Percentiles rank a stretch among this genome's conserved stretches.
phyloP scores from a whole-genome alignment of 805 yeast genomes.

The Metschnikowia amazonensis region DNA sequence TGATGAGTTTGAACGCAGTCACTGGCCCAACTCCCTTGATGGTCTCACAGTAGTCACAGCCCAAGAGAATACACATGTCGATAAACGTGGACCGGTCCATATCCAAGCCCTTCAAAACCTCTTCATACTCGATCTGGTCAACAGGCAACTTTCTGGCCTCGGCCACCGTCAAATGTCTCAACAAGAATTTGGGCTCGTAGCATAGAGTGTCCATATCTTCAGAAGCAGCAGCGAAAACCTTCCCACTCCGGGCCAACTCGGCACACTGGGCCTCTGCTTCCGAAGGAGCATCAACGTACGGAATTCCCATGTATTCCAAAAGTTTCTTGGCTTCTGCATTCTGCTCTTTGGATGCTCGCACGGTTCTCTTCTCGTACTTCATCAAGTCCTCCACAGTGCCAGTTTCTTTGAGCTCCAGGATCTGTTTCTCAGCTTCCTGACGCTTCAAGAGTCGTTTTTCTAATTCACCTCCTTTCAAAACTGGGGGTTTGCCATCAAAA shows the following conservation, averaged over 20 bases:
- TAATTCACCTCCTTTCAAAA: constrained; percentile 86
- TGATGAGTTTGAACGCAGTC: constrained; percentile 83
- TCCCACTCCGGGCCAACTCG: constrained; percentile 79
- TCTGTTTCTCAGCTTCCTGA: constrained; percentile 75
- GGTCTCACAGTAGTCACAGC: constrained; percentile 97
- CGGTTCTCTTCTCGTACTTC: constrained; percentile 81
- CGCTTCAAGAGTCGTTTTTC: constrained; percentile 78
- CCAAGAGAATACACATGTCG: constrained; percentile 87
- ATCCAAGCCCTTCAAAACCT: constrained; percentile 74
- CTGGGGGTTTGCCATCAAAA: constrained; percentile 98
- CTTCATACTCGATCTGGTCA: constrained; percentile 67
- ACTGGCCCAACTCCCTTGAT: constrained; percentile 95
- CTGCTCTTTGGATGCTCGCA: constrained; percentile 82
- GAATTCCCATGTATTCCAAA: constrained; percentile 88
- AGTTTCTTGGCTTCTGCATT: constrained; percentile 89
- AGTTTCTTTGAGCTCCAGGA: constrained; percentile 72
- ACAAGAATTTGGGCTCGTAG: constrained; percentile 76
- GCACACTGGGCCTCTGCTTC: constrained; percentile 99
- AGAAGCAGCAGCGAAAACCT: constrained; percentile 94
- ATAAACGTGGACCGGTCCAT: constrained; percentile 71
- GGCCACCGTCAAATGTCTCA: constrained; percentile 89
- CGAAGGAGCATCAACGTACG: constrained; percentile 89
- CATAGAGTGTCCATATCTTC: constrained; percentile 99
- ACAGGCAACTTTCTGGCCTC: constrained; percentile 93
- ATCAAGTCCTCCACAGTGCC: constrained; percentile 75